A percentile compares a stretch with the other conserved stretches of the same genome.
phyloP scores from a whole-genome alignment of 2,329 filamentous ascomycete genomes.

The Apiospora pterosperma region DNA sequence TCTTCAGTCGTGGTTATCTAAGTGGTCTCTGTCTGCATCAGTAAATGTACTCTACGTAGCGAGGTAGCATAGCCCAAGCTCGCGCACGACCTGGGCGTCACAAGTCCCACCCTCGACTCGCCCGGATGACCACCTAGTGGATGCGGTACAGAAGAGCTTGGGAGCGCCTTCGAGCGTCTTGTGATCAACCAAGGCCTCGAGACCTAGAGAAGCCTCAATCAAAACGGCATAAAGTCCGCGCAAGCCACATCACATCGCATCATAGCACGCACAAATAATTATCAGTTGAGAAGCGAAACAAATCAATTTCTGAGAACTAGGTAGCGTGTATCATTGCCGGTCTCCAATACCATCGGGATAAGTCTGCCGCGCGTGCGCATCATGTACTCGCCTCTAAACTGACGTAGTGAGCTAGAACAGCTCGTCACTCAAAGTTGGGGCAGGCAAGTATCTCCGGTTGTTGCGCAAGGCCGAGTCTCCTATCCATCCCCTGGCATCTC shows the following conservation, averaged over 20 bases:
- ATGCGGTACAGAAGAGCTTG: not conserved
- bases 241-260: not conserved
- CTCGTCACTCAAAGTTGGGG: not conserved
- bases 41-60: too few species aligned
- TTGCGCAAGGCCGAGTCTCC: not conserved
- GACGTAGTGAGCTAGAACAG: not conserved
- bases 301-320: conserved; percentile 10
- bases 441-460: not conserved
- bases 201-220: too few species aligned
- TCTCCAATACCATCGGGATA: not conserved
- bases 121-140: not conserved
- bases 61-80: too few species aligned
- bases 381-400: not conserved
- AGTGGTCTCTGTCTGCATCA: too few species aligned
- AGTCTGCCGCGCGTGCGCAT: not conserved
- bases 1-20: too few species aligned
- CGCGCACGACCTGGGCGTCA: too few species aligned
- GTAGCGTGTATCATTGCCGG: conserved; percentile 9
- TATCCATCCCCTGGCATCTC: not conserved
- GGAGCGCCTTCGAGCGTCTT: not conserved
- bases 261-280: not conserved
- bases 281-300: conserved; percentile 3
- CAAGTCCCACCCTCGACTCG: not conserved
- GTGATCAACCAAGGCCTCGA: not conserved
- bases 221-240: too few species aligned